Evolutionary conservation across 2,329 filamentous ascomycete genomes (phyloP).

Genomic region (Aspergillus niger): DNA sequence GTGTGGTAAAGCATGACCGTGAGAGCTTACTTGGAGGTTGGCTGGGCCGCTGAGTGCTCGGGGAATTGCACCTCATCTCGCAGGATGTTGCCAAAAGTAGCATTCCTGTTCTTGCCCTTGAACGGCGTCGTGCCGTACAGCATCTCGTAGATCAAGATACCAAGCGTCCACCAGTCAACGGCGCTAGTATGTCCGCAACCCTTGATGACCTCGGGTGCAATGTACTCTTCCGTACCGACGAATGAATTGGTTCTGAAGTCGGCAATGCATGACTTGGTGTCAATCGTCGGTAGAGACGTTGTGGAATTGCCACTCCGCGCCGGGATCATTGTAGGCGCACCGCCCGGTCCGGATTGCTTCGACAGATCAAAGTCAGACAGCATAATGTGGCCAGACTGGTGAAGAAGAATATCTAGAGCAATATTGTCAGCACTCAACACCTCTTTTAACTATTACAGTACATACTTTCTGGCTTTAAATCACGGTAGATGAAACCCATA

Average conservation of each 20-base stretch:
- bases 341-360: constrained; percentile 94
- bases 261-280: constrained; percentile 96
- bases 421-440: constrained; percentile 39
- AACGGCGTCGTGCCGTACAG: constrained; percentile 97
- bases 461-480: constrained; percentile 95
- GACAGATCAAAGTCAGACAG: constrained; percentile 97
- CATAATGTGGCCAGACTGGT: constrained; percentile 99
- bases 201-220: constrained; percentile 97
- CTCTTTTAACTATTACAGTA: constrained; percentile 22
- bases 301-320: constrained; percentile 85
- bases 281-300: constrained; percentile 89
- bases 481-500: constrained; percentile 99
- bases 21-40: constrained; percentile 81
- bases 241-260: constrained; percentile 99
- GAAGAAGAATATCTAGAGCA: constrained; percentile 82
- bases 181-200: constrained; percentile 97
- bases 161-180: constrained; percentile 98
- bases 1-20: background rate
- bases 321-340: constrained; percentile 96
- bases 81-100: constrained; percentile 96
- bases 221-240: constrained; percentile 98
- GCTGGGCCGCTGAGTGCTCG: constrained; percentile 78
- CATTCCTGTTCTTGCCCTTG: constrained; percentile 98
- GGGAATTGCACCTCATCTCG: constrained; percentile 95
- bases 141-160: constrained; percentile 98